A percentile compares a stretch with the other conserved stretches of the same genome.
These are phyloP conservation scores for Nicotiana tomentosiformis DNA, from an alignment of 257 asterid genomes.

Conservation along the genomic window DNA sequence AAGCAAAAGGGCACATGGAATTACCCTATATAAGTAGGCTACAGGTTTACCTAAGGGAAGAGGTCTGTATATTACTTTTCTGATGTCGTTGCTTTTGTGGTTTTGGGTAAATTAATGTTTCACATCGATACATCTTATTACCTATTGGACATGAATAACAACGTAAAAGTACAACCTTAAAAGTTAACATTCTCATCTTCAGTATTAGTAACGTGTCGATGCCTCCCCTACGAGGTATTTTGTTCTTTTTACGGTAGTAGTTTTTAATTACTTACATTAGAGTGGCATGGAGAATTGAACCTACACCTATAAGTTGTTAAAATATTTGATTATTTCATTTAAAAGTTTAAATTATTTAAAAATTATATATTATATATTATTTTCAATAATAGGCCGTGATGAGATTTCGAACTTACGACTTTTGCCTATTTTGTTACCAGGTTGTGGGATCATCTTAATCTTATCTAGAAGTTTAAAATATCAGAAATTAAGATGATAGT, in stretches of 20 bases:
- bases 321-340: no score
- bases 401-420: no score
- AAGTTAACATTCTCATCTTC: not conserved
- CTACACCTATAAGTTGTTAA: no score
- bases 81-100: not conserved
- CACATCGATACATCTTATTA: conserved; percentile 3
- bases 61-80: not conserved
- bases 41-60: not conserved
- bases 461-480: no score
- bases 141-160: not conserved
- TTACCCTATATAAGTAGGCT: not conserved
- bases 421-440: no score
- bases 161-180: not conserved
- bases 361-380: no score
- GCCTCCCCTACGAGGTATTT: not conserved
- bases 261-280: not conserved
- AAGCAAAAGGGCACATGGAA: not conserved
- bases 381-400: no score
- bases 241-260: not conserved
- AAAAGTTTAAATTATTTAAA: no score
- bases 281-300: not conserved
- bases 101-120: conserved; percentile 10
- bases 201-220: not conserved
- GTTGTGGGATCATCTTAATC: no score
- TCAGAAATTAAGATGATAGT: no score